Evolutionary conservation across 2,329 filamentous ascomycete genomes (phyloP), one percentile per base, ranked within the genome.

Genomic region (Exophiala bonariae): DNA sequence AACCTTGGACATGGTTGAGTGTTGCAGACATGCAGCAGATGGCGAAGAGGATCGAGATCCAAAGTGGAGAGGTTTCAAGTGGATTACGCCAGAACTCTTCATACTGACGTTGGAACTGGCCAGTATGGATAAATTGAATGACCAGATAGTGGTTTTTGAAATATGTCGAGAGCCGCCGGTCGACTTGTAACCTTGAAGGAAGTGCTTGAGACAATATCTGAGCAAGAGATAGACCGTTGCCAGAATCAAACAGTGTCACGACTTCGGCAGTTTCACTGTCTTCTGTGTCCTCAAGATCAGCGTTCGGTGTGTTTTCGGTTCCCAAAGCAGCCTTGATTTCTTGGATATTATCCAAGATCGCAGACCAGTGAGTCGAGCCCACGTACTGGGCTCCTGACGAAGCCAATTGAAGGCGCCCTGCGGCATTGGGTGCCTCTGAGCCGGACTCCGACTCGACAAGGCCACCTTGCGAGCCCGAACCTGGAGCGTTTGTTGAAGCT

Each of bases 51-150:
- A 78, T 61, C 3, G 74, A 77, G 6, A 80, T 59, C 76, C 77
- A 80, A 13, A 76, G 71, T 3, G 75, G 59, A 5, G 71, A 66
- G 2, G 73, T 71, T 19, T 75, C 72, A 6, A 64, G 63, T 1
- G 76, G 75, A 48, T 68, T 69, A 43, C 67, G 48, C 77, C 77
- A 80, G 57, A 79, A 75, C 40, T 67, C 64, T 52, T 80, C 76
- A 57, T 80, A 80, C 55, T 77, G 69, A 11, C 47, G 44, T 19
- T 54, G 49, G 38, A 56, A 57, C 19, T 50, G 42, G 18, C 28
- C 13, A 10, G 41, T 44, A 33, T 59, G 56, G 37, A 58, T 56
- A 35, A 51, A 49, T 4, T 52, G 53, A 10, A 56, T 44, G 31
- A 58, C 47, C 38, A 58, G 20, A 34, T 54, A 58, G 19, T 42